These are phyloP conservation scores for Chrysoporthe deuterocubensis DNA, from an alignment of 2,329 filamentous ascomycete genomes.

Conservation along the genomic window DNA sequence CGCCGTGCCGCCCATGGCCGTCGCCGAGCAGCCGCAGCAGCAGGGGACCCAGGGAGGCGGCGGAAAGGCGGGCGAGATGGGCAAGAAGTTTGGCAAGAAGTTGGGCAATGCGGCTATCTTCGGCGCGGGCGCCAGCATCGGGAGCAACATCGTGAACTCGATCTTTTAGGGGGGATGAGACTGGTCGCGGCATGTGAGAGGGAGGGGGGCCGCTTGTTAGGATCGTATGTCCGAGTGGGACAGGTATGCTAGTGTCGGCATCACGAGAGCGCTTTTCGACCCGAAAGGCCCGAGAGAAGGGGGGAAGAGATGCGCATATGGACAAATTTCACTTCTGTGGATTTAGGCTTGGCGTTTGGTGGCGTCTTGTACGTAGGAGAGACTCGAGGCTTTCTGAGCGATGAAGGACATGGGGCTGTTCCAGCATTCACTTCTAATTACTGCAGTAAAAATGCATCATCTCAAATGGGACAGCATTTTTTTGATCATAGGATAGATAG, in stretches of 20 bases:
- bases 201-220: too few relatives aligned
- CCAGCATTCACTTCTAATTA: neutral
- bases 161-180: constrained; percentile 69
- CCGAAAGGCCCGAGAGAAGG: too few relatives aligned
- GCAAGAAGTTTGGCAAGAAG: constrained; percentile 98
- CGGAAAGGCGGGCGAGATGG: constrained; percentile 71
- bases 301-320: too few relatives aligned
- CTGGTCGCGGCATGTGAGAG: neutral
- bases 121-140: constrained; percentile 89
- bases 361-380: neutral
- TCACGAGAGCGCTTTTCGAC: too few relatives aligned
- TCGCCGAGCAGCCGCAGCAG: constrained; percentile 58
- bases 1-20: constrained; percentile 75
- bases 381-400: neutral
- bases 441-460: neutral
- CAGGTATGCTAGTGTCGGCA: too few relatives aligned
- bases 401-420: neutral
- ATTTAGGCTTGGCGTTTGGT: neutral
- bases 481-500: neutral
- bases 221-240: too few relatives aligned
- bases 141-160: constrained; percentile 85
- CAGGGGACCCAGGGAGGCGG: constrained; percentile 48
- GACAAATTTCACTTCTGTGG: too few relatives aligned
- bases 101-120: constrained; percentile 83
- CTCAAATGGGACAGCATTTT: constrained; percentile 17